Conservation (phyloP, 352 stramenopile genomes). For the Pythium monospermum region DNA sequence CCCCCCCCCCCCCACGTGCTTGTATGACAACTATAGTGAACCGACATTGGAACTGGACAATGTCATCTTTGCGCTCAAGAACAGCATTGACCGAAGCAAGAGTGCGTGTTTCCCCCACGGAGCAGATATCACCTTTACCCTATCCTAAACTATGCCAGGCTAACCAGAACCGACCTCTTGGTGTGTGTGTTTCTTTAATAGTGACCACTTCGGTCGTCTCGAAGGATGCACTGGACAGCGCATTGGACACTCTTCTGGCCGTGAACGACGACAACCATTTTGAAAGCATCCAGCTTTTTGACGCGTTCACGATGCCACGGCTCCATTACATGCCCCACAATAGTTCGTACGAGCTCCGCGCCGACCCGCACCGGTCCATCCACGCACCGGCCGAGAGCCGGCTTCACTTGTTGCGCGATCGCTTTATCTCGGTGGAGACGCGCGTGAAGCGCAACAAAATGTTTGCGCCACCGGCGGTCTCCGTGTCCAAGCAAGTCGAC, state of each 20-base stretch:
- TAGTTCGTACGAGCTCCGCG: constrained; percentile 70
- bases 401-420: constrained; percentile 62
- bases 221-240: constrained; percentile 75
- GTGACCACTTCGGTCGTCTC: constrained; percentile 82
- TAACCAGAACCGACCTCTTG: neutral
- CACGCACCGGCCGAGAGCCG: constrained; percentile 53
- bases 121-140: neutral
- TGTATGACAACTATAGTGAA: constrained; percentile 35
- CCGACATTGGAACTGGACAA: constrained; percentile 71
- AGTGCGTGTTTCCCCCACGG: constrained; percentile 32
- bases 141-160: neutral
- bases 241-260: constrained; percentile 72
- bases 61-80: constrained; percentile 85
- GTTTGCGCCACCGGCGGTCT: constrained; percentile 58
- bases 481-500: constrained; percentile 47
- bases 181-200: constrained; percentile 7
- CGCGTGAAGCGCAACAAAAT: constrained; percentile 82
- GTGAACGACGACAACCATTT: constrained; percentile 81
- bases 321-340: constrained; percentile 61
- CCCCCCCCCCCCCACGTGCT: too few relatives aligned
- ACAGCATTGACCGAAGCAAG: constrained; percentile 87
- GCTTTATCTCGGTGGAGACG: constrained; percentile 63
- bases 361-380: constrained; percentile 46
- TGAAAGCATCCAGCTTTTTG: constrained; percentile 78
- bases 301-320: constrained; percentile 65